Evolutionary conservation across 805 yeast species (phyloP), one percentile per base, ranked within the genome.

Genomic region (Cyberlindnera subsufficiens): DNA sequence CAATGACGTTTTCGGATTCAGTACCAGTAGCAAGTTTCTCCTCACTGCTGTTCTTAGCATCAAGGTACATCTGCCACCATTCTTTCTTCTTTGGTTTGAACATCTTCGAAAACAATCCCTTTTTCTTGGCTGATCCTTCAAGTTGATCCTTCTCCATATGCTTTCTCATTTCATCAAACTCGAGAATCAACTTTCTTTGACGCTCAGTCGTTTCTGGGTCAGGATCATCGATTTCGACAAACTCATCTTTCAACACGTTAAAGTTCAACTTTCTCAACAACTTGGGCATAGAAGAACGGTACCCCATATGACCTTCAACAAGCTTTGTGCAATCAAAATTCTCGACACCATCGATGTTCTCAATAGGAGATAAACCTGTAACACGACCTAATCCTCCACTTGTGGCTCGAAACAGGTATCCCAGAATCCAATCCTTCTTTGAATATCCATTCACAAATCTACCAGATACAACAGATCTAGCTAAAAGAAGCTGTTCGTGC

Each of bases 281-380:
- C 53, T 78, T 78, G 1, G 99, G 99, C 75, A 93, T 88, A 11
- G 88, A 89, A 48, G 83, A 83, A 67, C 99, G 83, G 65, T 93
- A 93, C n/a, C 85, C 88, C 96, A 93, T 87, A 67, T 93, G 99
- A 1, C 99, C 99, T 46, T 85, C 89, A 4, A 91, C 96, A 41
- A 72, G 55, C 16, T 81, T 88, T 0, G 98, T 86, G 56, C 95
- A 87, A 58, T 93, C 95, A 49, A 83, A 73, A 61, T 91, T 91
- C 50, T 89, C 96, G 27, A 93, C 70, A 0, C 82, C 86, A 19
- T 75, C 71, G 17, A 78, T 66, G 37, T 64, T 69, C 42, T 78
- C 82, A 31, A 91, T 74, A 5, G 90, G 82, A 0, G 96, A 81
- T 25, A 93, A 69, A 0, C 99, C 99, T 5, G 91, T 89, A 35